Percentiles rank a stretch among this genome's conserved stretches.
These are phyloP conservation scores for Pseudophaeomoniella oleicola DNA, from an alignment of 2,329 filamentous ascomycete species.

Conservation along the genomic window DNA sequence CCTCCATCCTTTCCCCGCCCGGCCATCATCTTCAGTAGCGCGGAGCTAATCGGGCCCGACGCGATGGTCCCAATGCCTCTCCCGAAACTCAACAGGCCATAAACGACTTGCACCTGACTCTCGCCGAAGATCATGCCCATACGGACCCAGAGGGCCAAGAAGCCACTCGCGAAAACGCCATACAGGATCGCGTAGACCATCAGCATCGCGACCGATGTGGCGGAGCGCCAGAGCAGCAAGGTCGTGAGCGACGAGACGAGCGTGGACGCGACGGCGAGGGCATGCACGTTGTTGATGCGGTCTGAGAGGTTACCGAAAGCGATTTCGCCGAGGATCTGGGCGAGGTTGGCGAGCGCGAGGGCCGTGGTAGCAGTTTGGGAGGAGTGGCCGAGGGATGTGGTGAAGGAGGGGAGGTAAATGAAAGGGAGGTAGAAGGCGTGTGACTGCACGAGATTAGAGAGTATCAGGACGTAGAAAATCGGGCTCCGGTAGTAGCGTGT, in stretches of 20 bases:
- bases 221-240: conserved; percentile 24
- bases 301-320: conserved; percentile 13
- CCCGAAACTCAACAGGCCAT: neutral
- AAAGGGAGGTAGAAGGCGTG: conserved; percentile 21
- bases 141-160: neutral
- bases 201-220: conserved; percentile 9
- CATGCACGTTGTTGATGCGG: conserved; percentile 17
- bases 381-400: conserved; percentile 6
- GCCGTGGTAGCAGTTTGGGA: conserved; percentile 3
- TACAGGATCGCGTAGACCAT: neutral
- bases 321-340: conserved; percentile 5
- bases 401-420: conserved; percentile 19
- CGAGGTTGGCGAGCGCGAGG: conserved; percentile 7
- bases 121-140: neutral
- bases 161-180: neutral
- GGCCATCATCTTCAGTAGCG: too few species aligned
- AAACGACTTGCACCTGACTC: neutral
- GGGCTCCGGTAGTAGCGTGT: conserved; percentile 2
- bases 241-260: conserved; percentile 18
- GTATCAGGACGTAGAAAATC: conserved; percentile 20
- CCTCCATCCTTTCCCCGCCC: too few species aligned
- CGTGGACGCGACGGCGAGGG: conserved; percentile 19
- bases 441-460: conserved; percentile 19
- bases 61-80: neutral
- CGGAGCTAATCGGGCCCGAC: neutral